Evolutionary conservation across 139 green algal species (phyloP).

Genomic region (Dunaliella primolecta): DNA sequence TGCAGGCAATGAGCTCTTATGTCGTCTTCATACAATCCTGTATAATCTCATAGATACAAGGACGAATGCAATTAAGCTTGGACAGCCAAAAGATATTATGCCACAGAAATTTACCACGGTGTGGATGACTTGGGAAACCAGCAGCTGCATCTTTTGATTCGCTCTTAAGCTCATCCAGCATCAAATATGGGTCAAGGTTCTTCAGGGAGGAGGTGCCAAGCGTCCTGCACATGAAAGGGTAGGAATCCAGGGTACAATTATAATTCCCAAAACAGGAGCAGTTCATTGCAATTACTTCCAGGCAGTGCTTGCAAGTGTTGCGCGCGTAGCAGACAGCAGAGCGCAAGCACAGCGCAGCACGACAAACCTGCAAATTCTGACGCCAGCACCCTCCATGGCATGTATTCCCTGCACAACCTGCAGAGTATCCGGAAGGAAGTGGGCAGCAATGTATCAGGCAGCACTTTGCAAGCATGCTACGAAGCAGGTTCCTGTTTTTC

Average conservation of each 20-base stretch:
- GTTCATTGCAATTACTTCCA: neutral
- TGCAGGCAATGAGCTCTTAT: too few relatives aligned
- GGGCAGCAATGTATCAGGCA: too few relatives aligned
- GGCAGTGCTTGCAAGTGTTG: neutral
- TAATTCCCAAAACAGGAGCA: neutral
- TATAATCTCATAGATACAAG: too few relatives aligned
- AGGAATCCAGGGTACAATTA: neutral
- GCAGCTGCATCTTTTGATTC: conserved; percentile 42
- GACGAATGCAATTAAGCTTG: too few relatives aligned
- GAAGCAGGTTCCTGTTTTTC: too few relatives aligned
- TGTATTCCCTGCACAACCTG: conserved; percentile 70
- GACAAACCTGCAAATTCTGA: conserved; percentile 21
- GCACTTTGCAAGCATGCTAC: too few relatives aligned
- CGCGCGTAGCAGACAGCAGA: neutral
- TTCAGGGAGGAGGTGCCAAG: neutral
- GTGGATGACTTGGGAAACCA: conserved; percentile 87
- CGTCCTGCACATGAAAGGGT: neutral
- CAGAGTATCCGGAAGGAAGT: too few relatives aligned
- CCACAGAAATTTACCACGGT: too few relatives aligned
- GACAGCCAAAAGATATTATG: too few relatives aligned
- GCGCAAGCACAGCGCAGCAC: neutral
- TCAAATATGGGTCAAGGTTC: conserved; percentile 83
- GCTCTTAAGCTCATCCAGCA: conserved; percentile 75
- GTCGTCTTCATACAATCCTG: too few relatives aligned
- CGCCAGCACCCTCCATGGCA: conserved; percentile 76